phyloP scores from a whole-genome alignment of 495 filamentous ascomycete genomes.

The Aspergillus nidulans region DNA sequence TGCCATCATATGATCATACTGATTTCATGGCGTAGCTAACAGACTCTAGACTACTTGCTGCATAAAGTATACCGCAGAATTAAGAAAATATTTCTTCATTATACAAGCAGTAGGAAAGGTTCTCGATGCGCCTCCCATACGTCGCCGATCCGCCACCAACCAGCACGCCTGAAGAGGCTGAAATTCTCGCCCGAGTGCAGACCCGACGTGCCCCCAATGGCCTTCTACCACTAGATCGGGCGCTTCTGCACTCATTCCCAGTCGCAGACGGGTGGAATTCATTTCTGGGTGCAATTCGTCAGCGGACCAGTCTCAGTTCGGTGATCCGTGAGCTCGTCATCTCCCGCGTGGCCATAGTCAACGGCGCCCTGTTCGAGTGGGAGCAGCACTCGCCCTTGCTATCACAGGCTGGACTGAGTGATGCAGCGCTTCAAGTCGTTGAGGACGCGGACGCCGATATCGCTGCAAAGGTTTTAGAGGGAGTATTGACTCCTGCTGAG shows the following conservation, averaged over 20 bases:
- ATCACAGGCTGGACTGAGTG: constrained; percentile 40
- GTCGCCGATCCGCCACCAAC: constrained; percentile 52
- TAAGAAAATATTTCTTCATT: background rate
- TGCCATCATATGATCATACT: too few species aligned
- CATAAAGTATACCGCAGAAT: background rate
- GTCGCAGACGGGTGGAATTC: constrained; percentile 78
- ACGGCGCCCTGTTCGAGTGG: constrained; percentile 77
- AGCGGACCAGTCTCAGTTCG: constrained; percentile 53
- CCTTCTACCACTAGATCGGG: constrained; percentile 65
- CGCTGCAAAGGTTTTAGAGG: constrained; percentile 7
- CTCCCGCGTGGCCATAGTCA: constrained; percentile 68
- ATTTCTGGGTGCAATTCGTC: constrained; percentile 72
- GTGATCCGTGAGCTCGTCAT: constrained; percentile 68
- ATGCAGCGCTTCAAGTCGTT: constrained; percentile 44
- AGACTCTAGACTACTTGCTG: background rate
- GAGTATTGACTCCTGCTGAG: constrained; percentile 51
- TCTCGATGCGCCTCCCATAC: constrained; percentile 70
- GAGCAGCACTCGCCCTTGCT: constrained; percentile 67
- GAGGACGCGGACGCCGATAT: constrained; percentile 27
- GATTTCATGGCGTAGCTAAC: background rate
- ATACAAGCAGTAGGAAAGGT: background rate
- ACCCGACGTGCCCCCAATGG: constrained; percentile 60
- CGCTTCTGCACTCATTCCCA: constrained; percentile 67
- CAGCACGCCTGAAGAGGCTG: constrained; percentile 38
- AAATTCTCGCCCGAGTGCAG: constrained; percentile 57